Percentiles rank a stretch among this genome's conserved stretches.
phyloP scores from a whole-genome alignment of 2,329 filamentous ascomycete genomes.

The Ceratocystis diversiconidia region DNA sequence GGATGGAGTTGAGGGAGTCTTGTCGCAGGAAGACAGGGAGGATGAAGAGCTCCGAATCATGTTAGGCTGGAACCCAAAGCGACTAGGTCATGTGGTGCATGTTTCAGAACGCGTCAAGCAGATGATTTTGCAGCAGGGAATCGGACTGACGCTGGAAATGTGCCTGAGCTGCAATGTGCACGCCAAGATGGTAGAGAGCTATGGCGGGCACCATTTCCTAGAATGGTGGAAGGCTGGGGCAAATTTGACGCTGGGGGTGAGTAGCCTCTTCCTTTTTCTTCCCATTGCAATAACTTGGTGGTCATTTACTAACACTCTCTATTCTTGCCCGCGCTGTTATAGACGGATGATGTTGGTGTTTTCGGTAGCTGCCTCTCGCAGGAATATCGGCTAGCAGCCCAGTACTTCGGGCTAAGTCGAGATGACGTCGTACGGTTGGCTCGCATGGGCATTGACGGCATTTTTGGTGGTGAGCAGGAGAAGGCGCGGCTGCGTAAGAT shows the following conservation, averaged over 20 bases:
- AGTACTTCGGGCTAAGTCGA: constrained; percentile 48
- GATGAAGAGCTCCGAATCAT: constrained; percentile 48
- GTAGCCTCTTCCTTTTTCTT: constrained; percentile 25
- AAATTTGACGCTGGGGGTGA: constrained; percentile 53
- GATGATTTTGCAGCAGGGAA: constrained; percentile 35
- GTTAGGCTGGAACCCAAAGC: constrained; percentile 49
- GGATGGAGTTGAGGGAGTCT: not conserved
- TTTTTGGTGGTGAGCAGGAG: constrained; percentile 52
- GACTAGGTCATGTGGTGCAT: constrained; percentile 69
- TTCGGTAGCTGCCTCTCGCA: constrained; percentile 64
- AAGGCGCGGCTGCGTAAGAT: constrained; percentile 39
- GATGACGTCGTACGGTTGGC: constrained; percentile 39
- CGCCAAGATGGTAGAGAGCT: constrained; percentile 55
- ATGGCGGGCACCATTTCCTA: constrained; percentile 61
- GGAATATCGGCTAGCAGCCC: constrained; percentile 59
- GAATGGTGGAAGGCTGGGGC: constrained; percentile 50
- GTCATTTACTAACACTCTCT: not conserved
- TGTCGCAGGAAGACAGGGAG: constrained; percentile 31
- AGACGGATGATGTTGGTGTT: constrained; percentile 76
- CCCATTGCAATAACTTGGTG: not conserved
- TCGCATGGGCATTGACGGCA: constrained; percentile 46
- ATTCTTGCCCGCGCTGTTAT: not conserved
- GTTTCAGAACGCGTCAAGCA: constrained; percentile 46
- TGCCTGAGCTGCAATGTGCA: constrained; percentile 73
- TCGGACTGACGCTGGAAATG: constrained; percentile 52